These are phyloP conservation scores for Mycosarcoma maydis DNA, from an alignment of 1,284 basidiomycete species.

Conservation along the genomic window DNA sequence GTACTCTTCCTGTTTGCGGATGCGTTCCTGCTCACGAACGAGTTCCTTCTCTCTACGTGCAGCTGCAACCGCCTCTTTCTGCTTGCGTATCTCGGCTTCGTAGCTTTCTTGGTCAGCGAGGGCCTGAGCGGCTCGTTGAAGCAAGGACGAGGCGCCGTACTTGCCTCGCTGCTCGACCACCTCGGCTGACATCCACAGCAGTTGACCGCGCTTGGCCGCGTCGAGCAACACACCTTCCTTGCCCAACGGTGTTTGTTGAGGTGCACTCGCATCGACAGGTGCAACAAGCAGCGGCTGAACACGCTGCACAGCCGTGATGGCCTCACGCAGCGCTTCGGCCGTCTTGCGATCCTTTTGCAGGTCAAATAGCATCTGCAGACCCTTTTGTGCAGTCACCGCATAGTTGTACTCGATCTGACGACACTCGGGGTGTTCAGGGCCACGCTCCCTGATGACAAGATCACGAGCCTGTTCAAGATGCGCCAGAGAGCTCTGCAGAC, in stretches of 20 bases:
- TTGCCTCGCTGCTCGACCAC: conserved; percentile 64
- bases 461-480: conserved; percentile 51
- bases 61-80: conserved; percentile 47
- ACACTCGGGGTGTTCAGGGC: conserved; percentile 23
- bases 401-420: conserved; percentile 62
- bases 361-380: conserved; percentile 64
- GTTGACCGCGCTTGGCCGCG: conserved; percentile 50
- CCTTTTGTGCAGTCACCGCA: conserved; percentile 63
- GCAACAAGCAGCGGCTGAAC: conserved; percentile 44
- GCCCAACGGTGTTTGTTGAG: conserved; percentile 23
- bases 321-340: conserved; percentile 45
- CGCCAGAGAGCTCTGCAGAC: conserved; percentile 45
- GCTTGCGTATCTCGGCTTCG: conserved; percentile 48
- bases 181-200: conserved; percentile 61
- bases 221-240: conserved; percentile 42
- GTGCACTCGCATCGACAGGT: conserved; percentile 10
- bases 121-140: conserved; percentile 44
- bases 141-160: conserved; percentile 59
- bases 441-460: conserved; percentile 37
- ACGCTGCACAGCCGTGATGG: conserved; percentile 49
- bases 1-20: conserved; percentile 55
- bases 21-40: conserved; percentile 49
- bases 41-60: conserved; percentile 56
- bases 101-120: conserved; percentile 53
- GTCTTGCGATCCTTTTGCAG: conserved; percentile 49